Base-by-base conservation (phyloP, 257 asterid species). In the Jacaranda copaia region DNA sequence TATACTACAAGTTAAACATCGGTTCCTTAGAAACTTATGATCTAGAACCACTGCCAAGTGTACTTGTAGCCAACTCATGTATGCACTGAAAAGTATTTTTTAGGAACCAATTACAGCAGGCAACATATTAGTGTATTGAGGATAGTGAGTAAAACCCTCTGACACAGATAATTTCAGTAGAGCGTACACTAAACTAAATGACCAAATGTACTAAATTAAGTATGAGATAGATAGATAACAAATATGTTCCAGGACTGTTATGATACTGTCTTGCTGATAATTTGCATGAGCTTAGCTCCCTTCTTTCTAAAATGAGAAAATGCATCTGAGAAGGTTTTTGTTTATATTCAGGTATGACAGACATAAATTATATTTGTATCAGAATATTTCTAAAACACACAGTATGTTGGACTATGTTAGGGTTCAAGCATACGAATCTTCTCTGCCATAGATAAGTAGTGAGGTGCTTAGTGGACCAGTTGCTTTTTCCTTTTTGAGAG, bases 331-430 rank as follows among this genome's bases (percentile, higher is more conserved):
- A n/a, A 3, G 3, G 55, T 35, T 16, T 56, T 38, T 8, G 68
- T 45, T n/a, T n/a, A 19, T 15, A 35, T 57, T 52, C 8, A 15
- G 11, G 38, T 6, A 10, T 5, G 49, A 15, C 15, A 10, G 46
- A 46, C 58, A 61, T 70, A 64, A 25, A 16, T 4, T 16, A 35
- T 45, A 39, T 51, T 39, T 46, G 52, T 25, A 70, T 35, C 66
- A 66, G 65, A 71, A 56, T 51, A 66, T 46, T 63, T 73, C 64
- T 10, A 68, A 11, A 0, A 20, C 18, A 16, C 40, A 72, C 53
- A 71, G 57, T 61, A 20, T 43, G 14, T 40, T 13, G 10, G 15
- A 81, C 10, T 45, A 35, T 43, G 20, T 25, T 16, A 4, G 13
- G 67, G 62, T 48, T 53, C 18, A 18, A 18, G 5, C 12, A 40